Percentiles rank a stretch among this genome's conserved stretches.
These are phyloP conservation scores for Taxawa tesnikishii DNA, from an alignment of 2,329 filamentous ascomycete species.

Conservation along the genomic window DNA sequence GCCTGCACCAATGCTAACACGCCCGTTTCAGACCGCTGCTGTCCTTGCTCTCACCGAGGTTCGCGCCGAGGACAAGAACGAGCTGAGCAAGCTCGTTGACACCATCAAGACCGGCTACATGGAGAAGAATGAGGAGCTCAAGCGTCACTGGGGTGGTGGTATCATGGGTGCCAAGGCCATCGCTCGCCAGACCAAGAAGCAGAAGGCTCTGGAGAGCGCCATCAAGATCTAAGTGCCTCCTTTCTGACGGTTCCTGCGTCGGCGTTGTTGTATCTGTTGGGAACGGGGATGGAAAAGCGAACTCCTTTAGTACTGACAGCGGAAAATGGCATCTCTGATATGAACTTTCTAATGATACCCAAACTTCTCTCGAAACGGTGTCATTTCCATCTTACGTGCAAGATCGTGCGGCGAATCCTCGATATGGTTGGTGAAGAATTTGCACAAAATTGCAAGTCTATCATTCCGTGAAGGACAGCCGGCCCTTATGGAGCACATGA, in stretches of 20 bases:
- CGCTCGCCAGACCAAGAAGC: constrained; percentile 67
- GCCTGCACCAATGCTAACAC: constrained; percentile 13
- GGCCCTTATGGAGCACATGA: too few species aligned
- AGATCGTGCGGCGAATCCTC: too few species aligned
- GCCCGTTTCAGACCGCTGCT: constrained; percentile 69
- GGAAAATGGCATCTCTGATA: not conserved
- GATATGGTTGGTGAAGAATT: too few species aligned
- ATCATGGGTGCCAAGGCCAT: constrained; percentile 97
- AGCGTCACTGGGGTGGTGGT: constrained; percentile 96
- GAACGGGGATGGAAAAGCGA: not conserved
- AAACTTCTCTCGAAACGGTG: not conserved
- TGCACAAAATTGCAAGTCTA: too few species aligned
- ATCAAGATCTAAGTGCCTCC: constrained; percentile 78
- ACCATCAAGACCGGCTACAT: constrained; percentile 97
- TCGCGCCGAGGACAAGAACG: constrained; percentile 93
- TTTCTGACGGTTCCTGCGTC: constrained; percentile 1
- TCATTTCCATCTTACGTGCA: too few species aligned
- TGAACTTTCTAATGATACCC: not conserved
- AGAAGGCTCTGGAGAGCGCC: constrained; percentile 84
- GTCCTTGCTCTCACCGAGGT: constrained; percentile 94
- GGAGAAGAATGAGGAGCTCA: constrained; percentile 84
- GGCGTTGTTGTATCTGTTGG: not conserved
- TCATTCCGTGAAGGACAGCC: too few species aligned
- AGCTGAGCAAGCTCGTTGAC: constrained; percentile 92
- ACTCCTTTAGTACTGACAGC: not conserved